Base-by-base conservation (phyloP, 306 rosid genomes). In the Dalbergia cultrata region DNA sequence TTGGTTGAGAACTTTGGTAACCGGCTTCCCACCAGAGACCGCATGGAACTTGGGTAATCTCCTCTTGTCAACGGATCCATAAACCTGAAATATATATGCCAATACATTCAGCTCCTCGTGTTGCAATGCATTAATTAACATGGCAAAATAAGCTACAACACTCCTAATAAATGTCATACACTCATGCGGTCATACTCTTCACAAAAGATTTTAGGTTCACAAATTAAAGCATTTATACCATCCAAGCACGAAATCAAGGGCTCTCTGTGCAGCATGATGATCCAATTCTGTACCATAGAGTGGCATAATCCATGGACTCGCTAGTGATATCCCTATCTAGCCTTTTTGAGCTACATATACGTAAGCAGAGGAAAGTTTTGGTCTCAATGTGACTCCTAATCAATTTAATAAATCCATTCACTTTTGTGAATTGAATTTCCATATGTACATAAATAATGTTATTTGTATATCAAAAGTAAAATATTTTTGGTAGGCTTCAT, bases 241-340 rank as follows among this genome's bases (percentile, higher is more conserved):
- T 71, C 83, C 83, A 49, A 50, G 50, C 80, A 85, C 71, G 67
- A 90, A 88, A 80, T 88, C 92, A 65, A 88, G 67, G 13, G 80
- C 80, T 47, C 86, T 78, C 6, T 11, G 22, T 8, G 89, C 84
- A 54, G 92, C 91, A 1, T 65, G 18, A 1, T 17, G 47, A 33
- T 90, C 47, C 44, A 43, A 63, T 43, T 34, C 69, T 13, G 77
- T 47, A n/a, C 83, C 44, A 3, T 81, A 49, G 31, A 53, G 9
- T 4, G 95, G 91, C 47, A 76, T 72, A 21, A 77, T 16, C 92
- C 92, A 90, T 33, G 69, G 14, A 3, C 79, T 31, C 0, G 16
- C 19, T 13, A 88, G 43, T 0, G 90, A 33, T 65, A 90, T 84
- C 22, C 90, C 91, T 59, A 88, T 88, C 33, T 12, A 0, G 2